Percentiles rank a stretch among this genome's conserved stretches.
Evolutionary conservation across 306 rosid species (phyloP).

Genomic region (Castanea crenata): DNA sequence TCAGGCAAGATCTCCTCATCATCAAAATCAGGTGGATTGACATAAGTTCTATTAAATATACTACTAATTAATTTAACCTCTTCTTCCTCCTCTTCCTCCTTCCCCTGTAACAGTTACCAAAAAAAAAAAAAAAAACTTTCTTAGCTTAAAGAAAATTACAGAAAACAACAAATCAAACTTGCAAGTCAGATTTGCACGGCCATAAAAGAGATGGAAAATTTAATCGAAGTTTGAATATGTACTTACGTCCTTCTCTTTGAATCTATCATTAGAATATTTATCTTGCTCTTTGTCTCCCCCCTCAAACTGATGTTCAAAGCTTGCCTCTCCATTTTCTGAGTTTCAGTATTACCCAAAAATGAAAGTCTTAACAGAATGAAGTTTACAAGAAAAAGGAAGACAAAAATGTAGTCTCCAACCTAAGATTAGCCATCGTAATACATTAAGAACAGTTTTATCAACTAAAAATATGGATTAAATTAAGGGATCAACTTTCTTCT

Average conservation of each 20-base stretch:
- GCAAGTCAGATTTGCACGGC: conserved; percentile 9
- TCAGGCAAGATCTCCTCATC: conserved; percentile 76
- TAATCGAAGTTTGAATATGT: conserved; percentile 7
- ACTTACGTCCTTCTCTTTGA: conserved; percentile 50
- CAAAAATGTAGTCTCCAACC: not conserved
- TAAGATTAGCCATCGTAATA: conserved; percentile 4
- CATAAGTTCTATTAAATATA: conserved; percentile 57
- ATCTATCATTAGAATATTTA: conserved; percentile 47
- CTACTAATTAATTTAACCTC: conserved; percentile 78
- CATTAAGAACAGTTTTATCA: not conserved
- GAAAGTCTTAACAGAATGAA: conserved; percentile 9
- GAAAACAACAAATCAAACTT: not conserved
- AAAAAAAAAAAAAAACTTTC: conserved; percentile 1
- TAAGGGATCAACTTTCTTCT: not conserved
- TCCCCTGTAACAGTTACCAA: conserved; percentile 42
- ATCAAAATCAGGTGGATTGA: conserved; percentile 36
- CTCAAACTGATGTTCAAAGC: conserved; percentile 28
- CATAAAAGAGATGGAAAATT: conserved; percentile 6
- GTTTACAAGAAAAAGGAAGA: conserved; percentile 2
- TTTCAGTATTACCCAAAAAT: conserved; percentile 19
- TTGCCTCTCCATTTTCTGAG: conserved; percentile 52
- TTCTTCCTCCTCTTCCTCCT: conserved; percentile 74
- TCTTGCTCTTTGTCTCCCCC: conserved; percentile 39
- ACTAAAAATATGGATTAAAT: not conserved
- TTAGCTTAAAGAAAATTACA: conserved; percentile 15